Conservation (phyloP, 768 basidiomycete genomes). For the Cystofilobasidium ferigula region DNA sequence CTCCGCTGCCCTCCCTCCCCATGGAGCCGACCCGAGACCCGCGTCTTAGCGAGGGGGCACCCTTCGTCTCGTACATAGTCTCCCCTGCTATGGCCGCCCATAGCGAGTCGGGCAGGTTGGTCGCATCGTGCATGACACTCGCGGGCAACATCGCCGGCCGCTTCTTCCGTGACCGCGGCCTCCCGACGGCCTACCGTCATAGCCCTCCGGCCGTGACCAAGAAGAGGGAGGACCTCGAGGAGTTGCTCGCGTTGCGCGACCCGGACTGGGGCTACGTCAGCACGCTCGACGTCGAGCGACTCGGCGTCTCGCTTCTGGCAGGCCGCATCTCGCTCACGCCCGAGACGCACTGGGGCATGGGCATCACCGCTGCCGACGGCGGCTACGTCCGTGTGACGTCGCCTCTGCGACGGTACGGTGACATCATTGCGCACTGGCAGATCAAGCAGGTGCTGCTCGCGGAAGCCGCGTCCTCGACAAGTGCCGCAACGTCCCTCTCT, state of each 20-base stretch:
- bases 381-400: constrained; percentile 79
- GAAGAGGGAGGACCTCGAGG: constrained; percentile 37
- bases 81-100: constrained; percentile 23
- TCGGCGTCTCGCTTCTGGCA: constrained; percentile 17
- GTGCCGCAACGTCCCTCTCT: not conserved
- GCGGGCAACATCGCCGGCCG: constrained; percentile 64
- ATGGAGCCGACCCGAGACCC: constrained; percentile 15
- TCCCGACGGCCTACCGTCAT: constrained; percentile 57
- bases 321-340: constrained; percentile 13
- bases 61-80: constrained; percentile 46
- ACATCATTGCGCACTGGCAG: constrained; percentile 84
- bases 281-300: constrained; percentile 9
- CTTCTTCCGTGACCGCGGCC: constrained; percentile 50
- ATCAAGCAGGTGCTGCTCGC: constrained; percentile 58
- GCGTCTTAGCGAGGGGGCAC: constrained; percentile 45
- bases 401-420: constrained; percentile 72
- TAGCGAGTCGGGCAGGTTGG: constrained; percentile 42
- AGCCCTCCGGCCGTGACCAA: constrained; percentile 34
- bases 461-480: not conserved
- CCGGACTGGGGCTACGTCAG: constrained; percentile 37
- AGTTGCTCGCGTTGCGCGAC: constrained; percentile 47
- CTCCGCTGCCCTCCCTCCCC: constrained; percentile 6
- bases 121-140: constrained; percentile 72
- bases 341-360: constrained; percentile 53
- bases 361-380: constrained; percentile 49